phyloP scores from a whole-genome alignment of 176 grass and related monocot genomes.

The Triticum turgidum region DNA sequence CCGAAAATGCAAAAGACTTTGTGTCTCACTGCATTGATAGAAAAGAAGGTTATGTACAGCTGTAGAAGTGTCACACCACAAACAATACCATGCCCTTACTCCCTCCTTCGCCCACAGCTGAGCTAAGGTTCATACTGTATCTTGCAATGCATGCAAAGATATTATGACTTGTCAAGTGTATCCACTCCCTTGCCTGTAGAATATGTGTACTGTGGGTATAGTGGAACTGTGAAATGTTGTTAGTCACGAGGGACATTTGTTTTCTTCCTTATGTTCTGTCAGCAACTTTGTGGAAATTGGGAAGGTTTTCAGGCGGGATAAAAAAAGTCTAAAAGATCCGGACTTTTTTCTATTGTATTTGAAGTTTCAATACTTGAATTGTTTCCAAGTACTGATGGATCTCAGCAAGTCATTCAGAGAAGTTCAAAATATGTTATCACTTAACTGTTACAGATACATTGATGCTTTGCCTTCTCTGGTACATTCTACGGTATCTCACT shows the following conservation, averaged over 20 bases:
- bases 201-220: background rate
- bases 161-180: background rate
- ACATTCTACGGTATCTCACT: constrained; percentile 46
- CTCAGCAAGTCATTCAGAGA: background rate
- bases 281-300: constrained; percentile 2
- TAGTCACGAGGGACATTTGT: background rate
- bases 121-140: no score
- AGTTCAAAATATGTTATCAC: constrained; percentile 26
- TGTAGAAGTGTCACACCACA: background rate
- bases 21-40: background rate
- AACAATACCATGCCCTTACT: background rate
- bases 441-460: constrained; percentile 55
- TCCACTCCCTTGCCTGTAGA: background rate
- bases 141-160: background rate
- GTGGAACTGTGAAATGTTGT: background rate
- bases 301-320: background rate
- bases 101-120: background rate
- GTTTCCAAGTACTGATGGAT: constrained; percentile 2
- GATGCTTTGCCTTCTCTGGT: constrained; percentile 60
- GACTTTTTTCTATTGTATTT: background rate
- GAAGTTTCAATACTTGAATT: background rate
- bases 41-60: background rate
- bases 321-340: background rate
- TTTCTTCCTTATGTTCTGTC: background rate
- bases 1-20: background rate